Conservation (phyloP, 169 alveolate species). For the Eimeria necatrix region DNA sequence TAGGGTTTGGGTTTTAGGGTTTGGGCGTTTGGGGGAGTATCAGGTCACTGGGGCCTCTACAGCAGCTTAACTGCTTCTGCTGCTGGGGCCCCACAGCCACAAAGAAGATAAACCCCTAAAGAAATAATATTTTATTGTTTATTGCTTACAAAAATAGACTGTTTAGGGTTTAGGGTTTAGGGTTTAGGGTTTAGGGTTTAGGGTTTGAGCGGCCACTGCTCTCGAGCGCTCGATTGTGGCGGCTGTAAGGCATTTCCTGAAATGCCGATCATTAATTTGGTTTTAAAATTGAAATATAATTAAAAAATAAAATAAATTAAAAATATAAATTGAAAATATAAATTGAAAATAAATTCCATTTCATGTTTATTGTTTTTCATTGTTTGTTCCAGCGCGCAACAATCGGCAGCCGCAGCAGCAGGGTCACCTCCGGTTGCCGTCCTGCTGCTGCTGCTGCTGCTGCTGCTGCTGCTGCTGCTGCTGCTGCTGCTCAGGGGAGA, state of each 20-base stretch:
- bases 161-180: background rate
- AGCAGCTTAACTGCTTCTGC: background rate
- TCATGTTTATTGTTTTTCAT: too few species aligned
- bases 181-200: slow-evolving; percentile 31
- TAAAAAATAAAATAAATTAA: background rate
- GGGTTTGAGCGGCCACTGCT: background rate
- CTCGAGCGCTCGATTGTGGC: background rate
- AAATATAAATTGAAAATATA: background rate
- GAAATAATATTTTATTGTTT: too few species aligned
- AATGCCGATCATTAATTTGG: too few species aligned
- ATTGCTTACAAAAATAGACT: background rate
- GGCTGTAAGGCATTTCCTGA: background rate
- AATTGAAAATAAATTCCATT: too few species aligned
- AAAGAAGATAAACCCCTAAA: too few species aligned
- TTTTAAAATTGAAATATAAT: background rate
- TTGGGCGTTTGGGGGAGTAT: background rate
- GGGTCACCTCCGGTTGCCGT: too few species aligned
- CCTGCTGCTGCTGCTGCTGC: slow-evolving; percentile 14
- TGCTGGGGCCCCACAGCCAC: too few species aligned
- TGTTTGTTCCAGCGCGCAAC: background rate
- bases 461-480: background rate
- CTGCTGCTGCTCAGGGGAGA: slow-evolving; percentile 17
- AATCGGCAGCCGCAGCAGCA: slow-evolving; percentile 9
- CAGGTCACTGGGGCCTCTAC: background rate
- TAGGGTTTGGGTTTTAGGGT: slow-evolving; percentile 7